Conservation (phyloP, 768 basidiomycete species). For the Pisolithus orientalis region DNA sequence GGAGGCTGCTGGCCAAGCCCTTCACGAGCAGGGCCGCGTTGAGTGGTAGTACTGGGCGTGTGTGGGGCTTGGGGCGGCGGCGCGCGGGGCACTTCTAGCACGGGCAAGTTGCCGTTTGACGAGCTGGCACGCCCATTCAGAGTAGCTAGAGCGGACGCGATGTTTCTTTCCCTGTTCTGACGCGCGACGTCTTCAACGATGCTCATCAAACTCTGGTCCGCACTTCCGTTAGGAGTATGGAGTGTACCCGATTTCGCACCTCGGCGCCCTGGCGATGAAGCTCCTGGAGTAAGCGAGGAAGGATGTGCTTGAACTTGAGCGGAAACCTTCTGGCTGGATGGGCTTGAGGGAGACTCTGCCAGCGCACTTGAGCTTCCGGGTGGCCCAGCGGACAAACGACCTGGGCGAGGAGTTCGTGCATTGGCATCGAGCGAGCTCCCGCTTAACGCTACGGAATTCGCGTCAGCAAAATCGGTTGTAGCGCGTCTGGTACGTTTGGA, state of each 20-base stretch:
- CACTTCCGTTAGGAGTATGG: constrained; percentile 12
- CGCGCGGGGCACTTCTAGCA: background rate
- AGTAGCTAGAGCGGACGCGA: background rate
- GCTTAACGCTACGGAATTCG: background rate
- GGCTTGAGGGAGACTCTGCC: background rate
- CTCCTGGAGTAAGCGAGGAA: background rate
- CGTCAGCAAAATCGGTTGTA: constrained; percentile 4
- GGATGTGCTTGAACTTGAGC: background rate
- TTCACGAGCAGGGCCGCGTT: background rate
- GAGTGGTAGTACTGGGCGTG: background rate
- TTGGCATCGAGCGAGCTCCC: background rate
- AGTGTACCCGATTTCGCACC: background rate
- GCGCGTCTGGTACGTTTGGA: constrained; percentile 1
- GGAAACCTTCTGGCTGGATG: background rate
- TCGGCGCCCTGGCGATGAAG: constrained; percentile 4
- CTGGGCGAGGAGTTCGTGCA: background rate
- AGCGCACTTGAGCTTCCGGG: background rate
- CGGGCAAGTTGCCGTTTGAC: background rate
- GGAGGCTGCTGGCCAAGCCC: background rate
- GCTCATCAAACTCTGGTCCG: constrained; percentile 49
- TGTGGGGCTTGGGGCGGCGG: constrained; percentile 2
- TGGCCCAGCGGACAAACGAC: background rate
- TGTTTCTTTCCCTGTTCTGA: constrained; percentile 27
- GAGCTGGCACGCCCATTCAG: background rate
- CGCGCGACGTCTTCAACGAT: constrained; percentile 59